Evolutionary conservation across 2,329 filamentous ascomycete genomes (phyloP).

Genomic region (Dactylonectria macrodidyma): DNA sequence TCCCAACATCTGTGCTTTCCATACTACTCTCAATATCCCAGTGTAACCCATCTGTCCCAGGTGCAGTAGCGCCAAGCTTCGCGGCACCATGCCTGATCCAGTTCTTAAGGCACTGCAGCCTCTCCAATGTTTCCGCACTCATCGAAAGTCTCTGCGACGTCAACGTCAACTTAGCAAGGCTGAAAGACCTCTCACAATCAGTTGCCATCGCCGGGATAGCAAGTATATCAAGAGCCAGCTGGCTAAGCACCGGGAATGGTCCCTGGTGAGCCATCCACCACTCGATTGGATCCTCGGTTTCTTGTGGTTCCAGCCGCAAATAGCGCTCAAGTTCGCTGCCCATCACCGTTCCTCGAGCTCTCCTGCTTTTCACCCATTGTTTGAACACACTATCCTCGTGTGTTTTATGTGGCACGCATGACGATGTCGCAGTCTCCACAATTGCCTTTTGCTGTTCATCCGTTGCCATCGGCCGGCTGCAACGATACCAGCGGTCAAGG

Average conservation of each 20-base stretch:
- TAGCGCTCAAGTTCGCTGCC: background rate
- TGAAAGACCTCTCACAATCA: background rate
- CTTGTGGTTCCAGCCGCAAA: constrained; percentile 22
- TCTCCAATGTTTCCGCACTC: constrained; percentile 5
- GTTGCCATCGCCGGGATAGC: constrained; percentile 4
- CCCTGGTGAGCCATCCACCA: constrained; percentile 21
- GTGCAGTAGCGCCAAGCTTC: too few species aligned
- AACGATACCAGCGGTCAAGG: constrained; percentile 1
- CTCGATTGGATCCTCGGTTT: constrained; percentile 22
- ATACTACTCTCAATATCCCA: too few species aligned
- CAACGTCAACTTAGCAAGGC: constrained; percentile 2
- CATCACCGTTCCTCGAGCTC: constrained; percentile 1
- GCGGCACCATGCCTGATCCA: too few species aligned
- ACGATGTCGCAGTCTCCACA: background rate
- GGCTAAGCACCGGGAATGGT: constrained; percentile 11
- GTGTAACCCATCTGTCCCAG: too few species aligned
- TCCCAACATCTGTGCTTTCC: too few species aligned
- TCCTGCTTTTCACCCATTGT: background rate
- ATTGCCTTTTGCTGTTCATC: background rate
- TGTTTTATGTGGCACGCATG: background rate
- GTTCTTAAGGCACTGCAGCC: too few species aligned
- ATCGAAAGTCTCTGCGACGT: constrained; percentile 10
- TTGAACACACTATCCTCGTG: constrained; percentile 3
- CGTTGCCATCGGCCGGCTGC: background rate
- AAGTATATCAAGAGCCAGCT: constrained; percentile 23